Evolutionary conservation across 192 early-diverging fungal genomes (phyloP).

Genomic region (Rhizophagus clarus): DNA sequence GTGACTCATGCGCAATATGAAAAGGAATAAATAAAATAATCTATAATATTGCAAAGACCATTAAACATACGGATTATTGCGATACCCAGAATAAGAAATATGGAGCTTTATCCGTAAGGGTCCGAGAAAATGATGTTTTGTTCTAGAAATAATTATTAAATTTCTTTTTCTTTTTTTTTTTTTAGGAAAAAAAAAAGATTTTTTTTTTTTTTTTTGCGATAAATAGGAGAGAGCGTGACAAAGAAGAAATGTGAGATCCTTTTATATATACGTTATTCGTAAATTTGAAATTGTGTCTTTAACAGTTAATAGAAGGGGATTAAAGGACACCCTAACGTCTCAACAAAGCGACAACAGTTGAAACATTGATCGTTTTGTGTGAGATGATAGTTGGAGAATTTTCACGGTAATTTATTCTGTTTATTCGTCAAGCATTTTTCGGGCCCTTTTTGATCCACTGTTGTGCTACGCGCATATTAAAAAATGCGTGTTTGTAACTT

Average conservation of each 20-base stretch:
- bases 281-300: neutral
- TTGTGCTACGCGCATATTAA: neutral
- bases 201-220: neutral
- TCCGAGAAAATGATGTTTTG: no score
- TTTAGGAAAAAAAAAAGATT: neutral
- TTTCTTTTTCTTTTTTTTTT: neutral
- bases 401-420: neutral
- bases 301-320: neutral
- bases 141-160: no score
- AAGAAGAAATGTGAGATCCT: neutral
- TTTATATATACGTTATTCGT: constrained; percentile 1
- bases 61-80: no score
- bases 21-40: no score
- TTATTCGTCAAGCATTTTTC: neutral
- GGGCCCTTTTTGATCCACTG: neutral
- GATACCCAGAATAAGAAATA: no score
- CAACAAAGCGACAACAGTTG: neutral
- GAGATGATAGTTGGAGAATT: neutral
- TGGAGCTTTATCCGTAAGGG: no score
- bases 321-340: neutral
- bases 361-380: neutral
- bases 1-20: no score
- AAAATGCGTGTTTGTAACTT: neutral
- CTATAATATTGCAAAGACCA: no score
- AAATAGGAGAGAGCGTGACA: neutral